phyloP scores from a whole-genome alignment of 139 green algal species.

The Diplosphaera chodatii region DNA sequence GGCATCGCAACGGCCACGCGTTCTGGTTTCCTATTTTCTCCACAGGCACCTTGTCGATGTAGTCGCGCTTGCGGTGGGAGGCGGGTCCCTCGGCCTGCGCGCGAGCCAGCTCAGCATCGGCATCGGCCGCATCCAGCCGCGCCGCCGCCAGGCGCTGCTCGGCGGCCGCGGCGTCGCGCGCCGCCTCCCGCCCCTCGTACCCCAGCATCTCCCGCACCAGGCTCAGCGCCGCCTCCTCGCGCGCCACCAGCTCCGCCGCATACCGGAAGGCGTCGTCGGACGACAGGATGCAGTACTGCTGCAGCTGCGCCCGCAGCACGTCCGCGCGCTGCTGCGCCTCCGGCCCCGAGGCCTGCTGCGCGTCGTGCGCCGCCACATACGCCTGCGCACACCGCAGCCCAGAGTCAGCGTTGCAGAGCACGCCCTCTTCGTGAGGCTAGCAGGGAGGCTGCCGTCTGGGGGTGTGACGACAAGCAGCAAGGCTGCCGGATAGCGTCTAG shows the following conservation, averaged over 20 bases:
- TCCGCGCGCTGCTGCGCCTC: not conserved
- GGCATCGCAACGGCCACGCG: too few species aligned
- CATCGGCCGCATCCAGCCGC: constrained; percentile 19
- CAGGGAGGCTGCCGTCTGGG: too few species aligned
- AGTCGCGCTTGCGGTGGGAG: constrained; percentile 62
- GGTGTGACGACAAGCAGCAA: too few species aligned
- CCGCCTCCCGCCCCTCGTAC: constrained; percentile 40
- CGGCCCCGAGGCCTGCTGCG: not conserved
- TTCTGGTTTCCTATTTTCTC: too few species aligned
- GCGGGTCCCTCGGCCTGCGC: constrained; percentile 54
- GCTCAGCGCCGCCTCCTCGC: constrained; percentile 54
- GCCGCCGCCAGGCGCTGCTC: constrained; percentile 13
- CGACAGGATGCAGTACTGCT: not conserved
- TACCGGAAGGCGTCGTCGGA: constrained; percentile 27
- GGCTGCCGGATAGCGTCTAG: too few species aligned
- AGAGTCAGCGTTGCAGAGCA: too few species aligned
- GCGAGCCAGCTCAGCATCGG: constrained; percentile 46
- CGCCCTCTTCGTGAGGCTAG: too few species aligned
- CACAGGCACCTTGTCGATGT: constrained; percentile 65
- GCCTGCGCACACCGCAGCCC: too few species aligned
- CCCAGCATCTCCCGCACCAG: constrained; percentile 64
- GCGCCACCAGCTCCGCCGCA: constrained; percentile 57
- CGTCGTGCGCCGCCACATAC: not conserved
- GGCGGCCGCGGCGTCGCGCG: constrained; percentile 17
- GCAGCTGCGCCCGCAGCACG: not conserved